Percentiles rank a stretch among this genome's conserved stretches.
phyloP scores from a whole-genome alignment of 140 eudicot species.

The Stevia rebaudiana region DNA sequence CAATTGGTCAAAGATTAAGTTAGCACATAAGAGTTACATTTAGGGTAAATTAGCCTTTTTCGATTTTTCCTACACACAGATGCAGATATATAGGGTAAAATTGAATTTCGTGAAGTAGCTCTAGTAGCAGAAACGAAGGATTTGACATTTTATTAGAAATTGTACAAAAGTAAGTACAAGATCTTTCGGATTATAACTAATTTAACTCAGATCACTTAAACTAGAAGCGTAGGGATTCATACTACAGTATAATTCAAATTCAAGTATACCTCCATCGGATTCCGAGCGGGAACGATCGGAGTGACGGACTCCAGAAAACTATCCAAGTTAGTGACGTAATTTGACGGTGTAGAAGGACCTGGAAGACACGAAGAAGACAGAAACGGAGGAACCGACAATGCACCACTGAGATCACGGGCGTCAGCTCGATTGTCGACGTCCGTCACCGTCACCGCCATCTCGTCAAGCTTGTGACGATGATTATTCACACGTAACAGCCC shows the following conservation, averaged over 20 bases:
- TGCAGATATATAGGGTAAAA: neutral
- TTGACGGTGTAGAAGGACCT: neutral
- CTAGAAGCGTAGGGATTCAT: neutral
- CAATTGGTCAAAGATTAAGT: neutral
- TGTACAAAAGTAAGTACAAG: neutral
- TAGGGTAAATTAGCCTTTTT: constrained; percentile 2
- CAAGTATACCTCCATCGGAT: constrained; percentile 28
- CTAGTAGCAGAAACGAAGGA: neutral
- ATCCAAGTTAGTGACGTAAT: constrained; percentile 38
- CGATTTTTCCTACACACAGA: neutral
- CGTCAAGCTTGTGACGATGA: constrained; percentile 15
- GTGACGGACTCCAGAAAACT: constrained; percentile 55
- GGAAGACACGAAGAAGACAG: constrained; percentile 13
- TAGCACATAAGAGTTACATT: neutral
- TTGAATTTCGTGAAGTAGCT: neutral
- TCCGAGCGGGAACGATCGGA: constrained; percentile 39
- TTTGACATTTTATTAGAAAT: neutral
- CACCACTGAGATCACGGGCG: constrained; percentile 19
- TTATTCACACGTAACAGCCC: constrained; percentile 19
- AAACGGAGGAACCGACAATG: constrained; percentile 31
- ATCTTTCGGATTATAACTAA: neutral
- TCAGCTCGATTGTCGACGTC: constrained; percentile 23
- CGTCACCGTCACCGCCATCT: constrained; percentile 5
- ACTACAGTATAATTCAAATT: neutral
- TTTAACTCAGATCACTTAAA: neutral